phyloP scores from a whole-genome alignment of 257 asterid species.

The Petrea volubilis region DNA sequence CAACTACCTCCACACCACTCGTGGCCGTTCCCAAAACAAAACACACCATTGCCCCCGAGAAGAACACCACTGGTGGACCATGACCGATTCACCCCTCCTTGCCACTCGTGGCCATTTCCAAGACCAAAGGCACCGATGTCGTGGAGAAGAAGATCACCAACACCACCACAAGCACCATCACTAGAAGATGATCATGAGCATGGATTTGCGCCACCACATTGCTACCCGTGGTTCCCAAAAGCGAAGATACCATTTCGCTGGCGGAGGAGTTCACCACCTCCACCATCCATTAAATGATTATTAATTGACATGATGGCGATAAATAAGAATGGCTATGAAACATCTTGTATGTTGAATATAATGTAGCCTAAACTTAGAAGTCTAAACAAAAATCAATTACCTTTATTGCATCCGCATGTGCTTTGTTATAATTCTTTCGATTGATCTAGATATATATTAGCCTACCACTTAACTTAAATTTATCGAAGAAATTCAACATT shows the following conservation, averaged over 20 bases:
- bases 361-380: not conserved
- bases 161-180: not conserved
- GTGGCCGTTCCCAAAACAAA: too few species aligned
- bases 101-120: too few species aligned
- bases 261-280: not conserved
- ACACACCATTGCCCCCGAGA: too few species aligned
- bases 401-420: too few species aligned
- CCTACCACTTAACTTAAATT: too few species aligned
- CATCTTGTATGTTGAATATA: too few species aligned
- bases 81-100: too few species aligned
- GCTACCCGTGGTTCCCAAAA: not conserved
- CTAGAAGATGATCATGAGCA: not conserved
- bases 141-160: not conserved
- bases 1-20: not conserved
- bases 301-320: too few species aligned
- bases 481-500: too few species aligned
- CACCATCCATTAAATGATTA: not conserved
- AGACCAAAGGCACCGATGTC: not conserved
- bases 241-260: not conserved
- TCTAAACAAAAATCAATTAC: not conserved
- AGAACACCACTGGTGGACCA: too few species aligned
- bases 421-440: not conserved
- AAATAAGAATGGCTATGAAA: too few species aligned
- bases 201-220: not conserved
- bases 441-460: too few species aligned